Percentiles rank a stretch among this genome's conserved stretches.
phyloP scores from a whole-genome alignment of 441 rosid genomes.

The Euphorbia celastroides region DNA sequence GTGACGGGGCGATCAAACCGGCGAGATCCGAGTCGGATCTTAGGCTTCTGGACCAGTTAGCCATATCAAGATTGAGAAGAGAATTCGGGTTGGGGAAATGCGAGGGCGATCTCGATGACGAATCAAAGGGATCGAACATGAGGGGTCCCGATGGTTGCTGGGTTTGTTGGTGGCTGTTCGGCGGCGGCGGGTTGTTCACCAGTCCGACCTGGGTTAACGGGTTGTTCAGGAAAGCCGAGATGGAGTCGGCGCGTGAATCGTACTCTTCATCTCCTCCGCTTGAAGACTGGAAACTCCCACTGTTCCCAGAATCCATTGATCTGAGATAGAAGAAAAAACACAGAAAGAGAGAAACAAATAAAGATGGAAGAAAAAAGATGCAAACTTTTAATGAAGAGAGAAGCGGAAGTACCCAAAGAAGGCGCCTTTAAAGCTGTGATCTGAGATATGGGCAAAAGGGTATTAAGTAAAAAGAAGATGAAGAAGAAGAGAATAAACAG shows the following conservation, averaged over 20 bases:
- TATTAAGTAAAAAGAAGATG: constrained; percentile 8
- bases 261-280: constrained; percentile 65
- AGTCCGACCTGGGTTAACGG: constrained; percentile 28
- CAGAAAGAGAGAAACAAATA: constrained; percentile 20
- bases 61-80: constrained; percentile 33
- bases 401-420: constrained; percentile 30
- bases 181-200: constrained; percentile 27
- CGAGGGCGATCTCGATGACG: constrained; percentile 20
- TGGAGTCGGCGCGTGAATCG: constrained; percentile 44
- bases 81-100: constrained; percentile 28
- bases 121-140: constrained; percentile 40
- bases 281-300: constrained; percentile 70
- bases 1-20: constrained; percentile 22
- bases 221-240: constrained; percentile 40
- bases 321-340: constrained; percentile 5
- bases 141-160: constrained; percentile 5
- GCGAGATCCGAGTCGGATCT: constrained; percentile 53
- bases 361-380: constrained; percentile 26
- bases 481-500: constrained; percentile 22
- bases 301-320: constrained; percentile 69
- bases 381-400: constrained; percentile 21
- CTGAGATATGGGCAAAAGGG: constrained; percentile 24
- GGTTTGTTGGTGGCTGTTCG: constrained; percentile 12
- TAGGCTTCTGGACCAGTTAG: constrained; percentile 21
- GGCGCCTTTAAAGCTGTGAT: constrained; percentile 23